A percentile compares a stretch with the other conserved stretches of the same genome.
Conservation (phyloP, 2,329 filamentous ascomycete genomes). For the Macroventuria anomochaeta region DNA sequence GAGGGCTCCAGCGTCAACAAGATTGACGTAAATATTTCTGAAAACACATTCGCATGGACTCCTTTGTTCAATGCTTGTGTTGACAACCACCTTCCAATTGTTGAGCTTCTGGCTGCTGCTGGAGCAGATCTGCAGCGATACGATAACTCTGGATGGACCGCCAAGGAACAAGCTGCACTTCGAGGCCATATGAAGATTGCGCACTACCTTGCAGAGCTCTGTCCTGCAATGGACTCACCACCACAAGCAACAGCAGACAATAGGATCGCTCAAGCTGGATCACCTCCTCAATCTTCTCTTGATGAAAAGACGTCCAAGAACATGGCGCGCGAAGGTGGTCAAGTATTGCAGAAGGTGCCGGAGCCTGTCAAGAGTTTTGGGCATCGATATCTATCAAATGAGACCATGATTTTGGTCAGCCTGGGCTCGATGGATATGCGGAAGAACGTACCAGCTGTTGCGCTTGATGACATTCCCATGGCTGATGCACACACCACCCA, state of each 20-base stretch:
- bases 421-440: constrained; percentile 94
- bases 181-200: constrained; percentile 87
- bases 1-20: constrained; percentile 73
- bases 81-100: constrained; percentile 79
- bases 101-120: constrained; percentile 76
- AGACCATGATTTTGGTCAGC: constrained; percentile 89
- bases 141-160: constrained; percentile 92
- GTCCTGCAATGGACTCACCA: constrained; percentile 43
- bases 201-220: constrained; percentile 67
- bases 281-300: constrained; percentile 65
- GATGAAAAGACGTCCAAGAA: constrained; percentile 53
- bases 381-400: constrained; percentile 88
- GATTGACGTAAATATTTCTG: constrained; percentile 75
- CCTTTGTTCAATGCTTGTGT: constrained; percentile 93
- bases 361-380: constrained; percentile 95
- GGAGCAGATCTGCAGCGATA: constrained; percentile 76
- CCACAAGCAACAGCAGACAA: constrained; percentile 36
- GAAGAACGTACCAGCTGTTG: constrained; percentile 80
- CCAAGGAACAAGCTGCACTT: constrained; percentile 89
- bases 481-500: constrained; percentile 89
- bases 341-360: constrained; percentile 55
- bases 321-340: constrained; percentile 48
- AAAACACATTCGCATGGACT: constrained; percentile 91
- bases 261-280: constrained; percentile 45
- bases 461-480: constrained; percentile 85